A percentile compares a stretch with the other conserved stretches of the same genome.
phyloP scores from a whole-genome alignment of 495 filamentous ascomycete genomes.

The Penicillium goetzii region DNA sequence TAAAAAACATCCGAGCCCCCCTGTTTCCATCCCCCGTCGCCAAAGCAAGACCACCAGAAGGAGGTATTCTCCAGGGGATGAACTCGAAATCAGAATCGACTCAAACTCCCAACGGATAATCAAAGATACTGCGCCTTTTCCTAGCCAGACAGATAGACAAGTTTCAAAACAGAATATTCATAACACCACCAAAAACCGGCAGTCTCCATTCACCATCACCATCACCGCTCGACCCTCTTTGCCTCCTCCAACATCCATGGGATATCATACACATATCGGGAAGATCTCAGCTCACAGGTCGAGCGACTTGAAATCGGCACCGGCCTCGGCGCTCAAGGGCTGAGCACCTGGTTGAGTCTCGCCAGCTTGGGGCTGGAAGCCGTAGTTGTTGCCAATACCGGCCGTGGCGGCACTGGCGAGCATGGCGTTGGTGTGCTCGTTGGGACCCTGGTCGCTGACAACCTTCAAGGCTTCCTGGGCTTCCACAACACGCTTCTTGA shows the following conservation, averaged over 20 bases:
- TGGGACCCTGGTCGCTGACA: conserved; percentile 58
- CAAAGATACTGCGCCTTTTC: conserved; percentile 37
- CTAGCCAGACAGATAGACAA: conserved; percentile 32
- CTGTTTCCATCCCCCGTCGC: conserved; percentile 21
- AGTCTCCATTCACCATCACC: conserved; percentile 7
- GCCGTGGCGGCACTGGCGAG: conserved; percentile 51
- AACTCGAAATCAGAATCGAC: conserved; percentile 19
- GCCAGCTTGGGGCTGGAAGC: conserved; percentile 56
- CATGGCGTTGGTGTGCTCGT: conserved; percentile 58
- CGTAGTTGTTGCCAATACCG: conserved; percentile 59
- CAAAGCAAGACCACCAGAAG: conserved; percentile 16
- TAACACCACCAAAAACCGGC: conserved; percentile 27
- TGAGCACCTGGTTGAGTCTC: conserved; percentile 55
- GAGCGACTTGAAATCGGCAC: conserved; percentile 53
- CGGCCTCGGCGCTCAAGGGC: conserved; percentile 66
- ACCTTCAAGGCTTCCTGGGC: conserved; percentile 76
- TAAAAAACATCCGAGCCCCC: conserved; percentile 13
- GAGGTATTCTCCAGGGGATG: conserved; percentile 17
- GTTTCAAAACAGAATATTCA: conserved; percentile 30
- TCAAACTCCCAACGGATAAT: conserved; percentile 33
- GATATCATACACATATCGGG: conserved; percentile 36
- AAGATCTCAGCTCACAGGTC: conserved; percentile 44
- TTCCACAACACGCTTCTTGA: conserved; percentile 83
- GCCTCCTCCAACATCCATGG: conserved; percentile 21
- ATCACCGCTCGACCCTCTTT: conserved; percentile 6